phyloP scores from a whole-genome alignment of 2,329 filamentous ascomycete species.

The Pestalotiopsis sp. region DNA sequence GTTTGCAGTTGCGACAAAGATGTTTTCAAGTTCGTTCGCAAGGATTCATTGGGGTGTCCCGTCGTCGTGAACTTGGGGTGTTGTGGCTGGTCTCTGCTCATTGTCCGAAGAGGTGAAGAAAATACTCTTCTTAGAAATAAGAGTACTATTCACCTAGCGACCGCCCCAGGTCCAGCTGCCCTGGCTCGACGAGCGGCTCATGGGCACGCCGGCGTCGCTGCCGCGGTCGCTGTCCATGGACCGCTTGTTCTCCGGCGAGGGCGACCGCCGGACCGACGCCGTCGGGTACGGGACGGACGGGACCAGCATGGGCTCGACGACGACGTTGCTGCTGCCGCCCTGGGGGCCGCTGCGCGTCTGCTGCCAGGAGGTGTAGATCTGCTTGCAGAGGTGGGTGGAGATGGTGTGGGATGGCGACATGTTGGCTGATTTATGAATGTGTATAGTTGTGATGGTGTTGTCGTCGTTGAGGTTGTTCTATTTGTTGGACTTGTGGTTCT shows the following conservation, averaged over 20 bases:
- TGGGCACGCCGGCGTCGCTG: conserved; percentile 31
- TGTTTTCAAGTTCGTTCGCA: no score
- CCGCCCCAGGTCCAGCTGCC: conserved; percentile 35
- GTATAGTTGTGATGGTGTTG: background rate
- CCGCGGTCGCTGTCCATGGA: conserved; percentile 49
- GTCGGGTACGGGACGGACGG: conserved; percentile 26
- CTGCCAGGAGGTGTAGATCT: conserved; percentile 62
- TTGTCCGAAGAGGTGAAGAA: no score
- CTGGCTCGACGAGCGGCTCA: conserved; percentile 33
- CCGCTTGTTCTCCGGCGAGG: conserved; percentile 43
- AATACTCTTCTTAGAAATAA: no score
- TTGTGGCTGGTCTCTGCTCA: no score
- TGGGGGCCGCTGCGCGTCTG: conserved; percentile 42
- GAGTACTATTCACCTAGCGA: conserved; percentile 18
- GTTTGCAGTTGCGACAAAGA: no score
- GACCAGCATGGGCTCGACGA: conserved; percentile 22
- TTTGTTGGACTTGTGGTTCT: background rate
- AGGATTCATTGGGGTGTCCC: no score
- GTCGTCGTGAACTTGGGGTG: no score
- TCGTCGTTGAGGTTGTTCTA: background rate
- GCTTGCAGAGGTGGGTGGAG: conserved; percentile 63
- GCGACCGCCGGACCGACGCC: conserved; percentile 29
- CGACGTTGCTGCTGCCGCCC: conserved; percentile 36
- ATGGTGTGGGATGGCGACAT: conserved; percentile 65
- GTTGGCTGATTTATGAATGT: conserved; percentile 16